phyloP scores from a whole-genome alignment of 129 eudicot genomes.

The Daucus carota region DH1_v3.0 NC_030389.2:19947501-19948000 shows the following conservation, averaged over 20 bases:
- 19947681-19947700: conserved; percentile 30
- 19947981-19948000: background rate
- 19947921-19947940: conserved; percentile 1
- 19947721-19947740: conserved; percentile 50
- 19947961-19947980: background rate
- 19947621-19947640: conserved; percentile 41
- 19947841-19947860: conserved; percentile 12
- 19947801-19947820: conserved; percentile 12
- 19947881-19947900: conserved; percentile 16
- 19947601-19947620: conserved; percentile 40
- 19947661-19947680: conserved; percentile 62
- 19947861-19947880: conserved; percentile 25
- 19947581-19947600: conserved; percentile 35
- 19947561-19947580: conserved; percentile 43
- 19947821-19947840: conserved; percentile 28
- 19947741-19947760: conserved; percentile 28
- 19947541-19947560: conserved; percentile 28
- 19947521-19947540: conserved; percentile 35
- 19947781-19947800: conserved; percentile 16
- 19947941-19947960: conserved; percentile 1
- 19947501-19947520: conserved; percentile 10
- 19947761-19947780: conserved; percentile 25
- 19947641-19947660: conserved; percentile 33
- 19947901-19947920: background rate
- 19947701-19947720: conserved; percentile 40